Evolutionary conservation across 768 basidiomycete genomes (phyloP).

Genomic region (Xerocomellus dryophilus): DNA sequence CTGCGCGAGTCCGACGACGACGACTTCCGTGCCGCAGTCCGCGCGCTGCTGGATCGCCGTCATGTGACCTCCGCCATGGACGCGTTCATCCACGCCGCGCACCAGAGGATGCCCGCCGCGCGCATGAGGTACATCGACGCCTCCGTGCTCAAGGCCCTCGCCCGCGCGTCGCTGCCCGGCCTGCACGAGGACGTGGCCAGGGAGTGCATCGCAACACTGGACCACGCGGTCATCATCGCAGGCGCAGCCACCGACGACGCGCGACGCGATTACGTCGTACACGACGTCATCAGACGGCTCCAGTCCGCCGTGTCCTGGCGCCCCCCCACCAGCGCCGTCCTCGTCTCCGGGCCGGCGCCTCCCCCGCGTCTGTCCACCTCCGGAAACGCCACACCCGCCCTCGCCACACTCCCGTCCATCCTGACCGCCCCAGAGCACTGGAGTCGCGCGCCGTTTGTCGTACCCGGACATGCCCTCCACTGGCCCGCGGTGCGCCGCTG

Average conservation of each 20-base stretch:
- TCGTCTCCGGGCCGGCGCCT: constrained; percentile 2
- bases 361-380: constrained; percentile 6
- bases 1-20: constrained; percentile 3
- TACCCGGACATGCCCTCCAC: constrained; percentile 55
- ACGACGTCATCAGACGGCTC: constrained; percentile 55
- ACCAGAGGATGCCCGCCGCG: constrained; percentile 58
- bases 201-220: constrained; percentile 59
- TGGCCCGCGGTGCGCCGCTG: constrained; percentile 87
- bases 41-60: background rate
- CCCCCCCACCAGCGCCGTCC: constrained; percentile 5
- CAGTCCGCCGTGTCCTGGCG: constrained; percentile 40
- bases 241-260: constrained; percentile 62
- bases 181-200: constrained; percentile 28
- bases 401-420: constrained; percentile 55
- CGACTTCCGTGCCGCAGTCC: constrained; percentile 8
- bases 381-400: constrained; percentile 37
- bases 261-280: constrained; percentile 55
- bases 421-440: constrained; percentile 46
- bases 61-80: constrained; percentile 19
- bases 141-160: constrained; percentile 54
- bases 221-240: constrained; percentile 79
- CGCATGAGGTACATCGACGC: constrained; percentile 76
- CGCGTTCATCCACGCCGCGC: constrained; percentile 43
- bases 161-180: constrained; percentile 23
- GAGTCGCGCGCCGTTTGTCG: constrained; percentile 63